Percentiles rank a stretch among this genome's conserved stretches.
Evolutionary conservation across 495 filamentous ascomycete genomes (phyloP).

Genomic region (Hypoxylon subgilvum): DNA sequence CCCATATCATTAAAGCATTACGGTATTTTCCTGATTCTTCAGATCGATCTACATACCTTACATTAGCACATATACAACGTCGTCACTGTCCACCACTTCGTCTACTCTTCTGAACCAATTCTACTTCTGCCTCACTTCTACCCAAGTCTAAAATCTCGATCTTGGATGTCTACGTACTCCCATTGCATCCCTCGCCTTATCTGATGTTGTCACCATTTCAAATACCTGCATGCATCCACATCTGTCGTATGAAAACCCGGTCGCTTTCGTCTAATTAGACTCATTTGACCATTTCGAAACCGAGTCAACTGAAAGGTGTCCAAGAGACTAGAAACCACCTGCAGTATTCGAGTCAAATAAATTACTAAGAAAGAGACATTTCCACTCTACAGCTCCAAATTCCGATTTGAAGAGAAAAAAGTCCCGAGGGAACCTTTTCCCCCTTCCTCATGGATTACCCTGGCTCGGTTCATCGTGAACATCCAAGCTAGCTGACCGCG

Average conservation of each 20-base stretch:
- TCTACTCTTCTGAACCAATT: no score
- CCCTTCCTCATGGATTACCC: constrained; percentile 37
- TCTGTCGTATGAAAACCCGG: constrained; percentile 4
- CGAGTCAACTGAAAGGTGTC: constrained; percentile 9
- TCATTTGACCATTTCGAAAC: constrained; percentile 15
- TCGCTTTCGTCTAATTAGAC: constrained; percentile 7
- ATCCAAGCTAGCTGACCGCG: constrained; percentile 17
- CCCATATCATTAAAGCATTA: constrained; percentile 5
- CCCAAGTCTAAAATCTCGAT: no score
- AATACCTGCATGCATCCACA: not conserved
- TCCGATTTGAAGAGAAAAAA: constrained; percentile 6
- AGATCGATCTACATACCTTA: no score
- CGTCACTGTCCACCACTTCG: no score
- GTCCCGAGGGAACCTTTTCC: no score
- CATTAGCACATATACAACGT: no score
- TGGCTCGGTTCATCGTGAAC: constrained; percentile 33
- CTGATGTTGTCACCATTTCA: not conserved
- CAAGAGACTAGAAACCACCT: constrained; percentile 32
- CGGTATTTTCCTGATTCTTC: constrained; percentile 21
- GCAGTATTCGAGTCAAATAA: constrained; percentile 32
- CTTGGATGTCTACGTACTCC: no score
- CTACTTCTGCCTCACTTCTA: no score
- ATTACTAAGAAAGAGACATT: not conserved
- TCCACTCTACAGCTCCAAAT: constrained; percentile 29
- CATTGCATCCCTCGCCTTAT: not conserved